Base-by-base conservation (phyloP, 768 basidiomycete species). In the Pulveroboletus sp. region DNA sequence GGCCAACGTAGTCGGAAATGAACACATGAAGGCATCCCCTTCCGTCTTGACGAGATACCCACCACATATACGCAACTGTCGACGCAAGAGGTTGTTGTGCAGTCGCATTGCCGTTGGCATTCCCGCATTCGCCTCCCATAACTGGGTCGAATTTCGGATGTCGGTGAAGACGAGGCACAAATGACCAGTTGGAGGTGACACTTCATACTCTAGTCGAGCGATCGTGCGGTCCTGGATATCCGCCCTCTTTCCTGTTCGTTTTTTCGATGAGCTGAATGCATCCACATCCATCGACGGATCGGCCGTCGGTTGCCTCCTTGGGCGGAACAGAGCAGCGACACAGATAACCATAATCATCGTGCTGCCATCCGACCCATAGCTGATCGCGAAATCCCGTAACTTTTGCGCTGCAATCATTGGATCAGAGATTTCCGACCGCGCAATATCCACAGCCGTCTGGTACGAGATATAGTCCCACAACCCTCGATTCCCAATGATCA, bases 1-100 rank as follows among this genome's bases (percentile, higher is more conserved):
- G 0, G 88, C 78, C 2, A 92, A 75, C 11, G 92, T 80, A 2
- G 85, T 89, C 3, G 91, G 89, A 78, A 99, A 99, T 18, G 95
- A 92, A 46, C 93, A 93, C 89, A 99, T 94, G 75, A 99, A 99
- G 0, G 95, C 85, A 62, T 98, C 96, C 27, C 96, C 96, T 83
- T 99, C 96, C 10, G 96, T 99, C 72, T 99, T 99, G 62, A 98
- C 95, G 71, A 97, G 93, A 67, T 98, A 99, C 1, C 96, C 96
- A 27, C 93, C 93, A 60, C 93, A 94, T 37, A 87, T 76, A 27
- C 95, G 82, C 30, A 97, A 73, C 52, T 87, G 84, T 6, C 94
- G 79, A 18, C 96, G 83, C 40, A 98, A 76, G 21, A 97, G 75
- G 44, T 72, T 77, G 65, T 98, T 94, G 70, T 99, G 96, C 57